Evolutionary conservation across 139 green algal genomes (phyloP).

Genomic region (Spirogloea muscicola): DNA sequence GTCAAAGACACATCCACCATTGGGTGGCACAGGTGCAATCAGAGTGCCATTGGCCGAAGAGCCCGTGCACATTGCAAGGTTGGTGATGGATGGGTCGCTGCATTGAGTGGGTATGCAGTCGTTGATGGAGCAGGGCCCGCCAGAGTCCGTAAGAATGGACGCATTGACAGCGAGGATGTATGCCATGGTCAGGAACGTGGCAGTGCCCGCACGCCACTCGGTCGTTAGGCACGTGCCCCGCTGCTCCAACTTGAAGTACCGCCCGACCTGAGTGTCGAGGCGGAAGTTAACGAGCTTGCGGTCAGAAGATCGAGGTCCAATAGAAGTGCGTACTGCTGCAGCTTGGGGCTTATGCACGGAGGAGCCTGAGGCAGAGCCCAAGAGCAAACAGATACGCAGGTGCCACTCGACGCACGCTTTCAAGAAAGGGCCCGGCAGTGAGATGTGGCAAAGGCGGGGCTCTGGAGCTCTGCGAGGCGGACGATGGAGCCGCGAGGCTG

Average conservation of each 20-base stretch:
- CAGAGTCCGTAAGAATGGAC: conserved; percentile 62
- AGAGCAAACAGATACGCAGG: no score
- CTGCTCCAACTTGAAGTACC: conserved; percentile 59
- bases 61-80: not conserved
- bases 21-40: not conserved
- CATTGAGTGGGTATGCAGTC: not conserved
- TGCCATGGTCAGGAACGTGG: conserved; percentile 76
- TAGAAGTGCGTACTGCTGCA: no score
- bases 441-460: no score
- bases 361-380: no score
- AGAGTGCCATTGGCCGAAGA: not conserved
- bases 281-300: no score
- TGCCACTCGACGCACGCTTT: no score
- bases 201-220: conserved; percentile 64
- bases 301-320: no score
- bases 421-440: no score
- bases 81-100: not conserved
- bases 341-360: no score
- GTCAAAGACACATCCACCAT: not conserved
- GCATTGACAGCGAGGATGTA: conserved; percentile 77
- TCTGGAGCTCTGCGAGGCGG: no score
- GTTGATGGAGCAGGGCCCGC: conserved; percentile 56
- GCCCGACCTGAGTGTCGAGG: conserved; percentile 54
- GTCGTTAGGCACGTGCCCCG: conserved; percentile 55
- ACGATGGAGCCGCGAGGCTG: no score